A percentile compares a stretch with the other conserved stretches of the same genome.
Conservation (phyloP, 768 basidiomycete genomes). For the Gautieria morchelliformis region DNA sequence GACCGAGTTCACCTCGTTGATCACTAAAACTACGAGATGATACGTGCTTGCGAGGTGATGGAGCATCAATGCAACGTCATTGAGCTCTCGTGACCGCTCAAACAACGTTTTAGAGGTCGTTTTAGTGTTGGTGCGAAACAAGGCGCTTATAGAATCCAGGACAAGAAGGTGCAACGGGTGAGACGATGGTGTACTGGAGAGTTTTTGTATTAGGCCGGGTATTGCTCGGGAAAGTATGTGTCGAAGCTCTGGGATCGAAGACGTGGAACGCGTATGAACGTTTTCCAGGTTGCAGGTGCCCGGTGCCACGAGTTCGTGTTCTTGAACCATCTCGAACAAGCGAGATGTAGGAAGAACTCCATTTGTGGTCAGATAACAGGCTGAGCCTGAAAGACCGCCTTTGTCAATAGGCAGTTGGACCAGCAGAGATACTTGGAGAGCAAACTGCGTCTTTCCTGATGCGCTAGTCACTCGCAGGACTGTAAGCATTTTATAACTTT, state of each 20-base stretch:
- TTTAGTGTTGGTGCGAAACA: constrained; percentile 53
- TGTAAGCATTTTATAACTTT: constrained; percentile 5
- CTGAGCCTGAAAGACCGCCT: constrained; percentile 55
- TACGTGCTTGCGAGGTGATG: constrained; percentile 60
- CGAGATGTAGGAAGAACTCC: constrained; percentile 59
- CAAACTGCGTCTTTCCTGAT: constrained; percentile 90
- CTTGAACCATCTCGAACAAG: constrained; percentile 52
- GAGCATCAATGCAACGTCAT: constrained; percentile 55
- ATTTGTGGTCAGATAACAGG: constrained; percentile 73
- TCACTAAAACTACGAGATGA: constrained; percentile 63
- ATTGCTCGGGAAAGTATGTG: constrained; percentile 46
- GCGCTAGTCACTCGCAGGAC: constrained; percentile 40
- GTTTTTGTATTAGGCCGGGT: constrained; percentile 38
- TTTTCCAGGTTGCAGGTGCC: constrained; percentile 39
- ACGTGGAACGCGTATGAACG: constrained; percentile 52
- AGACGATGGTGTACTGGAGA: constrained; percentile 19
- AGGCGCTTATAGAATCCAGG: constrained; percentile 81
- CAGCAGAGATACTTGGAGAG: constrained; percentile 70
- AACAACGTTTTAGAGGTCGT: constrained; percentile 53
- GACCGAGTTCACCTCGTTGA: constrained; percentile 87
- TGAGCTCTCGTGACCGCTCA: constrained; percentile 63
- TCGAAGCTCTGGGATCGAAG: constrained; percentile 44
- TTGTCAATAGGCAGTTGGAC: constrained; percentile 57
- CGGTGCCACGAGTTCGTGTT: constrained; percentile 37
- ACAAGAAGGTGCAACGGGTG: constrained; percentile 71